Base-by-base conservation (phyloP, 2,329 filamentous ascomycete genomes). In the Aureobasidium zeae region DNA sequence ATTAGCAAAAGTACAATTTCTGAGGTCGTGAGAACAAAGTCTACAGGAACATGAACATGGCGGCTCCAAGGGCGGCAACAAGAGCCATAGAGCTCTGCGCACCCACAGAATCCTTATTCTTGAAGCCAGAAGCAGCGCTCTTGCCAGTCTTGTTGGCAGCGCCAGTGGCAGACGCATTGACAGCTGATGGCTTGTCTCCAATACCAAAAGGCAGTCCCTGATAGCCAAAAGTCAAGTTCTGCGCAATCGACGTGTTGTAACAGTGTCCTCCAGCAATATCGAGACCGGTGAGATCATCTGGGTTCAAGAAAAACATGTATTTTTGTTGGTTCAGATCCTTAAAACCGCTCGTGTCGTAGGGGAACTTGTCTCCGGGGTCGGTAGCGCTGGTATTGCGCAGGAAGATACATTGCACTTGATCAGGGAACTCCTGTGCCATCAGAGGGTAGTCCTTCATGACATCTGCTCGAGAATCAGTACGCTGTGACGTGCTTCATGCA, bases 271-370 rank as follows among this genome's bases (percentile, higher is more conserved):
- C 75, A 2, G 66, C 69, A 47, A 88, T 77, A 53, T 88, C 81
- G 48, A 86, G 61, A 3, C 71, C 69, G 5, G 55, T 70, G 26
- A 88, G 61, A 52, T 88, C 83, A 58, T 86, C 77, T 0, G 83
- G 73, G 13, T 80, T 71, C 12, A 72, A 65, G 69, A 89, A 88
- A 65, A 89, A 88, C 83, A 88, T 87, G 64, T 86, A 88, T 51
- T 67, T 73, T 22, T 32, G 68, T 58, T 80, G 74, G 38, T 81
- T 73, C 31, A 88, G 57, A 2, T 66, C 72, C 62, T 83, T 67
- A 64, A 88, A 88, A 0, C 78, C 79, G 16, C 67, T 68, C 0
- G 83, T 88, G 54, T 87, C 73, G 61, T 88, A 88, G 0, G 84
- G 83, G 61, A 87, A 86, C 49, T 72, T 71, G 59, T 85, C 76